Conservation (phyloP, 345 rosid genomes). For the Populus simonii region DNA sequence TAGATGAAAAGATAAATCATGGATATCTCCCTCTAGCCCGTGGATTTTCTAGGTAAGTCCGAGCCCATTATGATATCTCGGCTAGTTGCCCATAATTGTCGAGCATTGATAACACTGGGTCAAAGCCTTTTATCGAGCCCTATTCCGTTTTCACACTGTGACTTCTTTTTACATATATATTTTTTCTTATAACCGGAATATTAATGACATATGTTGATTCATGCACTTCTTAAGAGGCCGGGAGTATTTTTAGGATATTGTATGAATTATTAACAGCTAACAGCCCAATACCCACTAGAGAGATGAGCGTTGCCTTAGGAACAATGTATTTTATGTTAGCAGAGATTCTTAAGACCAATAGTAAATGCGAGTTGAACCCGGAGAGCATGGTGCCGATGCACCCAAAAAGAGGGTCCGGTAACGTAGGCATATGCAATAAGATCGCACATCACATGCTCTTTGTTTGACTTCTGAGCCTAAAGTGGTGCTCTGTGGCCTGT, state of each 20-base stretch:
- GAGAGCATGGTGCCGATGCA: background rate
- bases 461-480: background rate
- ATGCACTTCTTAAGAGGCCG: background rate
- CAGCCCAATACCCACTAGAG: too few species aligned
- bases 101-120: too few species aligned
- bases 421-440: background rate
- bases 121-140: background rate
- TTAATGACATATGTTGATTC: too few species aligned
- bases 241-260: background rate
- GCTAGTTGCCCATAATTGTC: background rate
- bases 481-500: background rate
- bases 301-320: too few species aligned
- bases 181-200: background rate
- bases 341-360: too few species aligned
- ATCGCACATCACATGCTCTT: background rate
- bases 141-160: too few species aligned
- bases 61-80: background rate
- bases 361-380: background rate
- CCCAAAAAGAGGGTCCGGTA: background rate
- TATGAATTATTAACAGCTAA: too few species aligned
- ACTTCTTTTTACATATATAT: too few species aligned
- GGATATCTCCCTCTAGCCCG: background rate
- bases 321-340: too few species aligned
- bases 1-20: too few species aligned
- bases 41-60: background rate